phyloP scores from a whole-genome alignment of 352 stramenopile species.

The Phytophthora pinifolia region DNA sequence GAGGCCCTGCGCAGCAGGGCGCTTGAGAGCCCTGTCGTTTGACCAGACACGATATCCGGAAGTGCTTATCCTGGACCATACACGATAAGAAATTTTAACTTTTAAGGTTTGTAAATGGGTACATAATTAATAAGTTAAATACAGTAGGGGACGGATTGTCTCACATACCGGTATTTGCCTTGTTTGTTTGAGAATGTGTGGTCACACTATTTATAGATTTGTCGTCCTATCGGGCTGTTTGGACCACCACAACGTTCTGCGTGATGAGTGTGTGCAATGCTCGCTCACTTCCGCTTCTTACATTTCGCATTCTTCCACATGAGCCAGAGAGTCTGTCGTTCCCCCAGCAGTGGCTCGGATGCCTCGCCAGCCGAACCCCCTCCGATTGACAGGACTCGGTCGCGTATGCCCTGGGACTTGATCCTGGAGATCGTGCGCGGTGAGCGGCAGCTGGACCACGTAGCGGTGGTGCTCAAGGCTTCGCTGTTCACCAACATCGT shows the following conservation, averaged over 20 bases:
- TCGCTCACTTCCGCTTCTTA: slow-evolving; percentile 4
- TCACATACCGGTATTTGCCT: no score
- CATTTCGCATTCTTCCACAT: not conserved
- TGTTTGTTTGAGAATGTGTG: no score
- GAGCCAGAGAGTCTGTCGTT: slow-evolving; percentile 10
- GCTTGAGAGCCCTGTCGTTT: not conserved
- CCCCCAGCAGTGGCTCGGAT: not conserved
- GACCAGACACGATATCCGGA: no score
- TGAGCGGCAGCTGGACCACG: slow-evolving; percentile 39
- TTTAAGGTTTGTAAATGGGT: no score
- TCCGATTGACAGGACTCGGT: not conserved
- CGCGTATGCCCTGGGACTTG: slow-evolving; percentile 11
- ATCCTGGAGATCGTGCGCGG: slow-evolving; percentile 8
- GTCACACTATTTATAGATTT: no score
- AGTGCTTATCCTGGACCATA: no score
- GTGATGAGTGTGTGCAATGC: not conserved
- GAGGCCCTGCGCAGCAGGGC: slow-evolving; percentile 20
- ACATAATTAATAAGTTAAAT: no score
- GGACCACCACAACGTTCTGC: no score
- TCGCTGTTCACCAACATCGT: slow-evolving; percentile 64
- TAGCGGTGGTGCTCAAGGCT: slow-evolving; percentile 51
- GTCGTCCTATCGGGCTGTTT: no score
- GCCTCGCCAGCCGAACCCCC: not conserved
- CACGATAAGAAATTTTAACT: no score
- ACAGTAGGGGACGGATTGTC: no score